A percentile compares a stretch with the other conserved stretches of the same genome.
Conservation (phyloP, 2,329 filamentous ascomycete species). For the Teratosphaeriaceae sp. region DNA sequence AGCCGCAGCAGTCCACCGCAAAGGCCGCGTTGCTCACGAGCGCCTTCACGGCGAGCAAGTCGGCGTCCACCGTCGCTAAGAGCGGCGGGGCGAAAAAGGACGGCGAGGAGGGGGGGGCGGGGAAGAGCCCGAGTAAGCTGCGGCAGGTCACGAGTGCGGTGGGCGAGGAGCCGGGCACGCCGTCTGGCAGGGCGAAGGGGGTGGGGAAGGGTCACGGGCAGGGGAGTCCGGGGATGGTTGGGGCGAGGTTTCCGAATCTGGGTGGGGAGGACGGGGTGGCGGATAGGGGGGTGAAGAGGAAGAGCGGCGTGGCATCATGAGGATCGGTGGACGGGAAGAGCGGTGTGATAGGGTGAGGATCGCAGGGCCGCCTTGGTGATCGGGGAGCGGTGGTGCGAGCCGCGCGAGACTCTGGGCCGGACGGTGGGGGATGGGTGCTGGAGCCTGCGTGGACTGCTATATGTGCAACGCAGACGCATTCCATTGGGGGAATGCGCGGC, state of each 20-base stretch:
- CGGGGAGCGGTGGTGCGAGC: no score
- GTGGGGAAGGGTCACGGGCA: not conserved
- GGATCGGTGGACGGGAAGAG: not conserved
- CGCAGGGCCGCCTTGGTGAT: no score
- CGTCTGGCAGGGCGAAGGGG: not conserved
- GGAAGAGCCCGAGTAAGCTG: constrained; percentile 23
- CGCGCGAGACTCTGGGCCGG: no score
- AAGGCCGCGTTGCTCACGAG: constrained; percentile 11
- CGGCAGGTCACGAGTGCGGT: constrained; percentile 19
- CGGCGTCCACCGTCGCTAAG: constrained; percentile 13
- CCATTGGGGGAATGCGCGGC: no score
- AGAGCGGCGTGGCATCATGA: not conserved
- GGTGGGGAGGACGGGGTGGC: not conserved
- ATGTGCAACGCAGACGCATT: no score
- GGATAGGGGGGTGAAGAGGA: not conserved
- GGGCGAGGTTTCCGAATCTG: not conserved
- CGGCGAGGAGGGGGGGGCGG: constrained; percentile 7
- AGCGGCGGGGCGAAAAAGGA: constrained; percentile 11
- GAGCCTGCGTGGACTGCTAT: no score
- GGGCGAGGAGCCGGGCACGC: not conserved
- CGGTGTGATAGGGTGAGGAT: constrained; percentile 35
- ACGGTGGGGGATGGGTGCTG: no score
- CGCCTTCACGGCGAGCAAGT: constrained; percentile 20
- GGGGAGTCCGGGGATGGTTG: not conserved
- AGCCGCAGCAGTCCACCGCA: constrained; percentile 7